A percentile compares a stretch with the other conserved stretches of the same genome.
These are phyloP conservation scores for Mycena polygramma DNA, from an alignment of 768 basidiomycete species.

Conservation along the genomic window DNA sequence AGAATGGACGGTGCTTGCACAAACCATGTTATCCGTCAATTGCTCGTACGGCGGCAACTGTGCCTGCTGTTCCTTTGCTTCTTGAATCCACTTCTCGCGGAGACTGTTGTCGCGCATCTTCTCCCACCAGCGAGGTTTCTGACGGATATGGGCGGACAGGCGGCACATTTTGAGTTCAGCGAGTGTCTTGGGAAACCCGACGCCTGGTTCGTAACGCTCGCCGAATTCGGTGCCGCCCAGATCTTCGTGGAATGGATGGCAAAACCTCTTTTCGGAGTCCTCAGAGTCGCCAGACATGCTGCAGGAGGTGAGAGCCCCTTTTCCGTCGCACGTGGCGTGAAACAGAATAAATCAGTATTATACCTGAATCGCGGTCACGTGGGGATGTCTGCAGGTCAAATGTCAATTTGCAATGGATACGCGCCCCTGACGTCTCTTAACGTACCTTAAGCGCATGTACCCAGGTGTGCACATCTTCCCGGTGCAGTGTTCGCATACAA, in stretches of 20 bases:
- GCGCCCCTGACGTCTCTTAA: too few relatives aligned
- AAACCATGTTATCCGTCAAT: conserved; percentile 36
- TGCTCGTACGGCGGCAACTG: neutral
- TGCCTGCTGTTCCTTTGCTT: conserved; percentile 31
- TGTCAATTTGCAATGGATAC: too few relatives aligned
- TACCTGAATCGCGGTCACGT: too few relatives aligned
- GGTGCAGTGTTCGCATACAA: too few relatives aligned
- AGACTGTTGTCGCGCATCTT: conserved; percentile 29
- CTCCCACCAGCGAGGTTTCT: conserved; percentile 34
- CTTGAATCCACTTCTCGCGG: conserved; percentile 32
- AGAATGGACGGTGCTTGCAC: neutral
- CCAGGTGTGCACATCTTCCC: too few relatives aligned
- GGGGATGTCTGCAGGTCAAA: too few relatives aligned
- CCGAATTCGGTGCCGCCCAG: neutral
- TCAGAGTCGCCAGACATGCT: too few relatives aligned
- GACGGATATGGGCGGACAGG: conserved; percentile 29
- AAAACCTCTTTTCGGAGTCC: conserved; percentile 12
- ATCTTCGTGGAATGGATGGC: conserved; percentile 29
- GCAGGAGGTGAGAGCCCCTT: too few relatives aligned
- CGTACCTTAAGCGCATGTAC: too few relatives aligned
- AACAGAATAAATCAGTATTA: too few relatives aligned
- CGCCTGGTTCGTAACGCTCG: neutral
- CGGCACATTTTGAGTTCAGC: conserved; percentile 34
- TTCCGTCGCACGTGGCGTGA: too few relatives aligned
- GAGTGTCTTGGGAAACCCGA: conserved; percentile 25